Percentiles rank a stretch among this genome's conserved stretches.
phyloP scores from a whole-genome alignment of 768 basidiomycete genomes.

The Boletus rubescentipes region DNA sequence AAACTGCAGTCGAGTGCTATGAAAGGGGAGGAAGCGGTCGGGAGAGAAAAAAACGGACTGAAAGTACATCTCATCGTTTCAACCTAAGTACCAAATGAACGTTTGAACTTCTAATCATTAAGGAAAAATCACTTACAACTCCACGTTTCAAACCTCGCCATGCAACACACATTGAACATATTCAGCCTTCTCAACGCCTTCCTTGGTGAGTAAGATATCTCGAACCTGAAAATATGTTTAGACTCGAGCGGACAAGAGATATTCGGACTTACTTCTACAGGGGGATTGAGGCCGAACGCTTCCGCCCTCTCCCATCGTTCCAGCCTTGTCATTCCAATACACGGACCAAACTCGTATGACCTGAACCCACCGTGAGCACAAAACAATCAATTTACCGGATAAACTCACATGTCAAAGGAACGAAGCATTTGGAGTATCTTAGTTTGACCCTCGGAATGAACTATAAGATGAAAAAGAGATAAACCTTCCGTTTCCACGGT shows the following conservation, averaged over 20 bases:
- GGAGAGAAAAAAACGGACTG: background rate
- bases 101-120: background rate
- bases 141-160: slow-evolving; percentile 32
- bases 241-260: background rate
- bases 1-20: background rate
- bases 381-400: background rate
- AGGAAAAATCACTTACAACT: background rate
- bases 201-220: slow-evolving; percentile 70
- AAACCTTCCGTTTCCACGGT: background rate
- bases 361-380: slow-evolving; percentile 35
- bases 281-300: slow-evolving; percentile 76
- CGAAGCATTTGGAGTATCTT: slow-evolving; percentile 71
- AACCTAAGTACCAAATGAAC: background rate
- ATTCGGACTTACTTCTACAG: slow-evolving; percentile 56
- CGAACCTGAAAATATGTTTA: slow-evolving; percentile 51
- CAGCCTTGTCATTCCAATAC: slow-evolving; percentile 73
- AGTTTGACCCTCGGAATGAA: slow-evolving; percentile 62
- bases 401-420: slow-evolving; percentile 70
- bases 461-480: slow-evolving; percentile 36
- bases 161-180: slow-evolving; percentile 67
- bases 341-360: slow-evolving; percentile 79
- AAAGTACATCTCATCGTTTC: background rate
- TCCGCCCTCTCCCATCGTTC: slow-evolving; percentile 88
- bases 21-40: background rate
- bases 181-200: slow-evolving; percentile 53